These are phyloP conservation scores for Colletotrichum echinochloae DNA, from an alignment of 2,329 filamentous ascomycete species.

Conservation along the genomic window DNA sequence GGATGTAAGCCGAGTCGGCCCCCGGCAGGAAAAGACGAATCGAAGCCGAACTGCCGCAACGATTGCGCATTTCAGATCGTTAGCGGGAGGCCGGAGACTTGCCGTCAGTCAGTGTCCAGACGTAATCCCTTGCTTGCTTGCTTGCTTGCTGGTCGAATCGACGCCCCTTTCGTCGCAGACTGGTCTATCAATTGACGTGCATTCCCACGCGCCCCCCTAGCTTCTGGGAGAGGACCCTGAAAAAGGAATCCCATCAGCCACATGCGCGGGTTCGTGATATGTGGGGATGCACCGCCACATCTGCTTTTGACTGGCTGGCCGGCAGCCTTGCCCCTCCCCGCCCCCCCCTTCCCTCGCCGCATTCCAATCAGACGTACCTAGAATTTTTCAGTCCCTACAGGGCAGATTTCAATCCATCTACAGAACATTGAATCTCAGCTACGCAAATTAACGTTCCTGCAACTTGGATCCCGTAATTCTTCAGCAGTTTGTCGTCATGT, in stretches of 20 bases:
- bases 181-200: not conserved
- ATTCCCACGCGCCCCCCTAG: conserved; percentile 16
- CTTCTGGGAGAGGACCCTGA: conserved; percentile 17
- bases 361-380: conserved; percentile 12
- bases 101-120: not conserved
- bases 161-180: conserved; percentile 4
- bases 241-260: conserved; percentile 10
- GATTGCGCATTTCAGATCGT: not conserved
- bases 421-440: conserved; percentile 24
- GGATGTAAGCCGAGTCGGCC: not conserved
- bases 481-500: conserved; percentile 54
- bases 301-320: not conserved
- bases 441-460: conserved; percentile 38
- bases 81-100: not conserved
- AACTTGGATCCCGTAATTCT: conserved; percentile 17
- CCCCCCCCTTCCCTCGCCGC: conserved; percentile 19
- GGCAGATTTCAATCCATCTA: conserved; percentile 21
- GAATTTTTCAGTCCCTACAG: conserved; percentile 33
- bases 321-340: conserved; percentile 23
- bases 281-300: conserved; percentile 28
- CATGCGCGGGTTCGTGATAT: conserved; percentile 24
- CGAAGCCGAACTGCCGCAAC: not conserved
- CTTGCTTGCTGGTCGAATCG: not conserved
- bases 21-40: not conserved
- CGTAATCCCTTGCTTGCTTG: too few species aligned